phyloP scores from a whole-genome alignment of 805 yeast species.

The Candida odintsovae region DNA sequence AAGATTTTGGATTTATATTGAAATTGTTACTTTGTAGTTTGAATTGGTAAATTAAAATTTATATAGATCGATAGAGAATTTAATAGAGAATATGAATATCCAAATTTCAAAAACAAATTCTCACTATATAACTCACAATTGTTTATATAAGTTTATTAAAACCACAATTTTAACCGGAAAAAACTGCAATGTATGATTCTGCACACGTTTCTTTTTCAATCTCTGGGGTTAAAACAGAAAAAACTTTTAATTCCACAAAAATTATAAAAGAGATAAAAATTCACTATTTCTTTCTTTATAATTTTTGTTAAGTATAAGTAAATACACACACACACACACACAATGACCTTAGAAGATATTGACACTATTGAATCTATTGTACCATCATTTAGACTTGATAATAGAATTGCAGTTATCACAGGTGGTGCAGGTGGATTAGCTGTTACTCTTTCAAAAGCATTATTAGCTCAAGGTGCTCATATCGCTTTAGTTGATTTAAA shows the following conservation, averaged over 20 bases:
- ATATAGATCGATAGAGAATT: no score
- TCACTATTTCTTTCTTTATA: no score
- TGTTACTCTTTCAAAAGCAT: slow-evolving; percentile 55
- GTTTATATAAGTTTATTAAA: no score
- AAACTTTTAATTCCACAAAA: no score
- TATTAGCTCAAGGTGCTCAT: slow-evolving; percentile 72
- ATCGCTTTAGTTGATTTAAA: slow-evolving; percentile 69
- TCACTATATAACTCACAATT: background rate
- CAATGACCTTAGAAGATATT: slow-evolving; percentile 12
- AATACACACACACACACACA: background rate
- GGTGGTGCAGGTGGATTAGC: slow-evolving; percentile 83
- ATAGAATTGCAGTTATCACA: slow-evolving; percentile 65
- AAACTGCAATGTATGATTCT: background rate
- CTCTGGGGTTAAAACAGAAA: background rate
- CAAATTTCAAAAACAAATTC: no score
- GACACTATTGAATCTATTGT: slow-evolving; percentile 26
- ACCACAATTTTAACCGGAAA: no score
- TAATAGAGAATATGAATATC: no score
- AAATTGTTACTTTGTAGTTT: no score
- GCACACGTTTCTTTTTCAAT: background rate
- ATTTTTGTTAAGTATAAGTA: no score
- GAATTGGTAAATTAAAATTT: no score
- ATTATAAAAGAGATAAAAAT: background rate
- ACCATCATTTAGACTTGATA: slow-evolving; percentile 64
- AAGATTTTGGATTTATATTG: no score